Percentiles rank a stretch among this genome's conserved stretches.
Evolutionary conservation across 306 rosid genomes (phyloP).

Genomic region (Rubus idaeus): DNA sequence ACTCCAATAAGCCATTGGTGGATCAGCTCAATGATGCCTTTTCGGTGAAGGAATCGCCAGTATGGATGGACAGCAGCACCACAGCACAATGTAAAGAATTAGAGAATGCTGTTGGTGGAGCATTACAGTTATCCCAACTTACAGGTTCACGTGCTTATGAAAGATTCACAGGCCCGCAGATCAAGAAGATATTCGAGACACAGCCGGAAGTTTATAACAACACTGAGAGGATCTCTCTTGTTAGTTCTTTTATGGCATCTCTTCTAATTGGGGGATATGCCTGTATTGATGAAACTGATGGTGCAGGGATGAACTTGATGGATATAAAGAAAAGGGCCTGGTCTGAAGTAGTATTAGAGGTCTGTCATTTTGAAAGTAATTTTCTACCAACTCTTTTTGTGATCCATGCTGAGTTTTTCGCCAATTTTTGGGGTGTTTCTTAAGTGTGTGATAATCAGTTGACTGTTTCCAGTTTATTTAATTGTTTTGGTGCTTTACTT

Average conservation of each 20-base stretch:
- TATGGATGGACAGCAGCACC: conserved; percentile 98
- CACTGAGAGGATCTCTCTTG: conserved; percentile 94
- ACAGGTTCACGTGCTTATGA: conserved; percentile 89
- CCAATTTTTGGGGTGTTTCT: not conserved
- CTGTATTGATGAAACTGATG: conserved; percentile 85
- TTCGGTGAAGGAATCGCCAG: conserved; percentile 63
- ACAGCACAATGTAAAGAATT: conserved; percentile 71
- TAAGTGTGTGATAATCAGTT: not conserved
- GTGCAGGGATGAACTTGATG: conserved; percentile 97
- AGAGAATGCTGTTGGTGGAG: conserved; percentile 91
- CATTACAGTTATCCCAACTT: conserved; percentile 66
- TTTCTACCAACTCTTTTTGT: not conserved
- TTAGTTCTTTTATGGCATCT: conserved; percentile 93
- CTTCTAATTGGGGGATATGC: conserved; percentile 74
- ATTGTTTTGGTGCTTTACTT: not conserved
- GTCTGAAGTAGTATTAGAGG: conserved; percentile 76
- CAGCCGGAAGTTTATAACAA: conserved; percentile 57
- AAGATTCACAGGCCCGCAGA: conserved; percentile 89
- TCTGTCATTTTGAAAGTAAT: conserved; percentile 22
- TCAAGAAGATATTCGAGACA: conserved; percentile 65
- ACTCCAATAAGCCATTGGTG: conserved; percentile 50
- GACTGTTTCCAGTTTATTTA: not conserved
- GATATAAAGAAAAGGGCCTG: conserved; percentile 68
- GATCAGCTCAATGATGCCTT: conserved; percentile 69
- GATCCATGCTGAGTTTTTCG: conserved; percentile 8